These are phyloP conservation scores for Coleophoma eucalyptorum DNA, from an alignment of 2,329 filamentous ascomycete genomes.

Conservation along the genomic window DNA sequence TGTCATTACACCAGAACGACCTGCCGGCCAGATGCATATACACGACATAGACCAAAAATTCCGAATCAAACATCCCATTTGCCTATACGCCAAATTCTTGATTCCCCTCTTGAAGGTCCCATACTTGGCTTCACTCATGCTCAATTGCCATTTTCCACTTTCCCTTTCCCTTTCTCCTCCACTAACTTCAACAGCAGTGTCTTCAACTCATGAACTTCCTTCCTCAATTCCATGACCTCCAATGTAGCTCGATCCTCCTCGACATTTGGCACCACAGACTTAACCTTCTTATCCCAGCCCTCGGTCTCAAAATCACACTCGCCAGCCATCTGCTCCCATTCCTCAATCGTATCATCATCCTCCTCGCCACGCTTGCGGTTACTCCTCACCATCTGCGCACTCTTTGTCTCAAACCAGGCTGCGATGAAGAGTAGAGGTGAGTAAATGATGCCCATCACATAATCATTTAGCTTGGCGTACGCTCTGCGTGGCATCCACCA, in stretches of 20 bases:
- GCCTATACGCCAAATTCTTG: no score
- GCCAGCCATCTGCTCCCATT: constrained; percentile 82
- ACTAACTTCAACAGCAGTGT: constrained; percentile 21
- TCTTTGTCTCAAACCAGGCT: constrained; percentile 65
- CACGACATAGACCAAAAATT: no score
- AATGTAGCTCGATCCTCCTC: constrained; percentile 73
- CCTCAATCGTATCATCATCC: constrained; percentile 84
- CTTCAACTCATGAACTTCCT: constrained; percentile 56
- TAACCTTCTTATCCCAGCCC: constrained; percentile 80
- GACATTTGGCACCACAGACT: constrained; percentile 74
- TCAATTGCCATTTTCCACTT: neutral
- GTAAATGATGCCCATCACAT: constrained; percentile 84
- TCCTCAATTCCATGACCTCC: constrained; percentile 58
- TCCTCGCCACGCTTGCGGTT: constrained; percentile 80
- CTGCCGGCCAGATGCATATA: no score
- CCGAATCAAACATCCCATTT: no score
- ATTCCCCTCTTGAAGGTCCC: no score
- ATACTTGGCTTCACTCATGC: neutral
- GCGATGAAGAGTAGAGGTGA: constrained; percentile 77
- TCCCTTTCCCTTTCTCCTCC: constrained; percentile 7
- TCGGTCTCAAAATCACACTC: constrained; percentile 77
- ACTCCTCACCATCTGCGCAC: constrained; percentile 61
- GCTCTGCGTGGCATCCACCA: constrained; percentile 82
- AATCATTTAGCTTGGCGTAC: constrained; percentile 83
- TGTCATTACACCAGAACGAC: no score